A percentile compares a stretch with the other conserved stretches of the same genome.
Conservation (phyloP, 257 asterid species). For the Nicotiana attenuata region DNA sequence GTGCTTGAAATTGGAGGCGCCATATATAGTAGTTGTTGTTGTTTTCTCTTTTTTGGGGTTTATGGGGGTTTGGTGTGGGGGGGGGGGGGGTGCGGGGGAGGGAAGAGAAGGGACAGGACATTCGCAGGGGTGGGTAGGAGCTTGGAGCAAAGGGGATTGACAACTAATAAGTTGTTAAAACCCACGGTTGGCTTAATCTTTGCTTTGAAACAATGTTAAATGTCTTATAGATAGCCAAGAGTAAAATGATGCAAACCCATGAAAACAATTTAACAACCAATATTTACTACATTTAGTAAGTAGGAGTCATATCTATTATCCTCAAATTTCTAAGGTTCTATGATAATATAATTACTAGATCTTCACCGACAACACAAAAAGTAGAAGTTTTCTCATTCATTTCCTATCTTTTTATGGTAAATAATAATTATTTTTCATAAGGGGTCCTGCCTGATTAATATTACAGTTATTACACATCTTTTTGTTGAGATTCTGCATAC, state of each 20-base stretch:
- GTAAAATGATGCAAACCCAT: constrained; percentile 12
- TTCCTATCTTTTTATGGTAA: not conserved
- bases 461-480: not conserved
- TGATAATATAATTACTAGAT: not conserved
- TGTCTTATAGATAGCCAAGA: not conserved
- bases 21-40: no score
- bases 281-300: constrained; percentile 1
- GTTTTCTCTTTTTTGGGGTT: no score
- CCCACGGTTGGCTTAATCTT: constrained; percentile 36
- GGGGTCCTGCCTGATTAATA: not conserved
- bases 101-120: not conserved
- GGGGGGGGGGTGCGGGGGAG: no score
- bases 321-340: not conserved
- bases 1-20: no score
- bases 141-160: not conserved
- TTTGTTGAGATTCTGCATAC: not conserved
- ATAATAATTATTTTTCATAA: not conserved
- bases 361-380: not conserved
- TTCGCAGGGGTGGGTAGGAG: not conserved
- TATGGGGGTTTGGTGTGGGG: not conserved
- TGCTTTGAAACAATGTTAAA: constrained; percentile 44
- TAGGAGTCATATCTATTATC: constrained; percentile 1
- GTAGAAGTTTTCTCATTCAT: not conserved
- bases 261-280: constrained; percentile 48
- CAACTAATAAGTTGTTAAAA: constrained; percentile 7